Conservation (phyloP, 169 alveolate genomes). For the Miamiensis avidus region DNA sequence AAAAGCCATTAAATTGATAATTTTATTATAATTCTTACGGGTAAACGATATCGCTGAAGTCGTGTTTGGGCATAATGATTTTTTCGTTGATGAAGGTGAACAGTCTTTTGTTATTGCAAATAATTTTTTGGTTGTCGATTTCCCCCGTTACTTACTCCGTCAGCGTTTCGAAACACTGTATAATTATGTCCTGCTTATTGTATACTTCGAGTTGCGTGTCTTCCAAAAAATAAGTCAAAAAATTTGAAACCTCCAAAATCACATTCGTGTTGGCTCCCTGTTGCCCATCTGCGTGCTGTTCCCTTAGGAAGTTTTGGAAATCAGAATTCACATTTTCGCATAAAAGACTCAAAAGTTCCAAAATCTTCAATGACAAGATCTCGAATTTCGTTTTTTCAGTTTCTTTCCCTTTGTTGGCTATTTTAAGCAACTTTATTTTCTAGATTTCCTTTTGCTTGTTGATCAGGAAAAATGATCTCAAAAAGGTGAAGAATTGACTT, state of each 20-base stretch:
- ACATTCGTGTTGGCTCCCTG: constrained; percentile 32
- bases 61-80: constrained; percentile 18
- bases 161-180: constrained; percentile 36
- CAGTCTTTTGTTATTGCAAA: neutral
- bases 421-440: neutral
- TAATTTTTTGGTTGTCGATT: neutral
- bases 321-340: constrained; percentile 48
- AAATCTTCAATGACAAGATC: constrained; percentile 23
- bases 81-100: constrained; percentile 13
- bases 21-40: no score
- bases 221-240: constrained; percentile 33
- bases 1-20: no score
- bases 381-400: constrained; percentile 22
- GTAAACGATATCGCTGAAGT: constrained; percentile 4
- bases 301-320: constrained; percentile 23
- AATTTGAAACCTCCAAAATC: constrained; percentile 25
- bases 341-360: constrained; percentile 22
- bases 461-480: constrained; percentile 28
- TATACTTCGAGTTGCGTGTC: constrained; percentile 7
- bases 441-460: neutral
- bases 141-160: constrained; percentile 25
- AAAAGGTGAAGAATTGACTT: constrained; percentile 14
- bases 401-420: neutral
- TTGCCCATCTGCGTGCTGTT: constrained; percentile 14
- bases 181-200: constrained; percentile 4